A percentile compares a stretch with the other conserved stretches of the same genome.
Evolutionary conservation across 2,329 filamentous ascomycete species (phyloP).

Genomic region (Aureobasidium vineae): DNA sequence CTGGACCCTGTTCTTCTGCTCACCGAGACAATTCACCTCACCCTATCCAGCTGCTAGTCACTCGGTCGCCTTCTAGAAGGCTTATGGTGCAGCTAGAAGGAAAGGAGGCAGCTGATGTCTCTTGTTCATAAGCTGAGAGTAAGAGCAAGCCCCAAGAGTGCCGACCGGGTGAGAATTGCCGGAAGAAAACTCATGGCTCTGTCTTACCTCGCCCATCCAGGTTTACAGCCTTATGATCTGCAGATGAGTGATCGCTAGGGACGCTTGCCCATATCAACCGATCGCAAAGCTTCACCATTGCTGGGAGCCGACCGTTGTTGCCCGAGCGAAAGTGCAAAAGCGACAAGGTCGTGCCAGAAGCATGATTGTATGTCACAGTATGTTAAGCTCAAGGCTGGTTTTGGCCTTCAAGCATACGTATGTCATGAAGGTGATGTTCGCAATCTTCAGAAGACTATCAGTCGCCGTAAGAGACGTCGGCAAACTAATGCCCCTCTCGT

Average conservation of each 20-base stretch:
- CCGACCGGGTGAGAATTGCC: not conserved
- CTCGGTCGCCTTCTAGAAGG: not conserved
- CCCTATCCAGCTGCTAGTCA: not conserved
- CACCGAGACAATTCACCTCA: conserved; percentile 15
- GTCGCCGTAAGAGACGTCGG: no score
- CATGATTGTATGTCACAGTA: not conserved
- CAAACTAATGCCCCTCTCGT: no score
- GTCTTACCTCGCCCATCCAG: not conserved
- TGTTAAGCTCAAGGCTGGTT: not conserved
- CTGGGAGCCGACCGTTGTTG: not conserved
- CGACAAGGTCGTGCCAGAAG: not conserved
- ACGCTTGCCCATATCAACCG: not conserved
- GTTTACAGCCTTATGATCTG: not conserved
- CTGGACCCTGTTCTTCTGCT: conserved; percentile 4
- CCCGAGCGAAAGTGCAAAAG: not conserved
- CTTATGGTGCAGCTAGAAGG: not conserved
- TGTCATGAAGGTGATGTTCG: no score
- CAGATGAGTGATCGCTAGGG: not conserved
- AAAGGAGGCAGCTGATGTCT: not conserved
- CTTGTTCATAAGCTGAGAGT: not conserved
- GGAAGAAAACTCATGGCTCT: not conserved
- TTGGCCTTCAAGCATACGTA: no score
- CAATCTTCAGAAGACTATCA: no score
- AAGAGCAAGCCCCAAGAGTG: not conserved
- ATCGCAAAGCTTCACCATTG: not conserved